A percentile compares a stretch with the other conserved stretches of the same genome.
Evolutionary conservation across 2,329 filamentous ascomycete species (phyloP).

Genomic region (Cryphonectria nitschkei): DNA sequence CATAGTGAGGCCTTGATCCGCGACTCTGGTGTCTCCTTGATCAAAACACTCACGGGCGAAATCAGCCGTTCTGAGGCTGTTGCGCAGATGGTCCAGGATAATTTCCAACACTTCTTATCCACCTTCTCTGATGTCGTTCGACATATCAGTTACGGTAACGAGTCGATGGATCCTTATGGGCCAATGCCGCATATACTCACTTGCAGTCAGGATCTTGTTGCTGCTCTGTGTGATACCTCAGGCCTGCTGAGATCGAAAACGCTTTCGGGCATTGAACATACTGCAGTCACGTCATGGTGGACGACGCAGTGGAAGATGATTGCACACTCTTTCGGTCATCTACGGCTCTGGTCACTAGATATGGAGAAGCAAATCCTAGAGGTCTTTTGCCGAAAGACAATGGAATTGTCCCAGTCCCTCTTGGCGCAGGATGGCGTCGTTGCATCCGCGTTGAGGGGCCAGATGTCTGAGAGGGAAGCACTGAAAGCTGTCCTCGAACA

Average conservation of each 20-base stretch:
- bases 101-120: constrained; percentile 48
- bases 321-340: constrained; percentile 78
- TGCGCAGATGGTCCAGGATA: constrained; percentile 48
- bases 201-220: constrained; percentile 60
- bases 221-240: constrained; percentile 58
- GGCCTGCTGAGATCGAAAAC: constrained; percentile 59
- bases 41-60: constrained; percentile 81
- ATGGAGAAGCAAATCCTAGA: constrained; percentile 81
- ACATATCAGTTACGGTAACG: constrained; percentile 46
- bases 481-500: constrained; percentile 61
- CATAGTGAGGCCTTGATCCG: constrained; percentile 80
- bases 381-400: constrained; percentile 91
- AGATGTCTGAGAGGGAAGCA: constrained; percentile 42
- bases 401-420: constrained; percentile 87
- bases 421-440: constrained; percentile 87
- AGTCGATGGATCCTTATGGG: constrained; percentile 53
- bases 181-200: constrained; percentile 61
- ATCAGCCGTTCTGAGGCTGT: constrained; percentile 55
- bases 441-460: constrained; percentile 63
- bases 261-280: constrained; percentile 64
- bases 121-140: constrained; percentile 49
- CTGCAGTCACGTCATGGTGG: constrained; percentile 79
- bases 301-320: constrained; percentile 80
- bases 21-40: constrained; percentile 76
- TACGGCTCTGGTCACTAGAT: constrained; percentile 79